These are phyloP conservation scores for Viola pubescens DNA, from an alignment of 441 rosid genomes.

Conservation along the genomic window DNA sequence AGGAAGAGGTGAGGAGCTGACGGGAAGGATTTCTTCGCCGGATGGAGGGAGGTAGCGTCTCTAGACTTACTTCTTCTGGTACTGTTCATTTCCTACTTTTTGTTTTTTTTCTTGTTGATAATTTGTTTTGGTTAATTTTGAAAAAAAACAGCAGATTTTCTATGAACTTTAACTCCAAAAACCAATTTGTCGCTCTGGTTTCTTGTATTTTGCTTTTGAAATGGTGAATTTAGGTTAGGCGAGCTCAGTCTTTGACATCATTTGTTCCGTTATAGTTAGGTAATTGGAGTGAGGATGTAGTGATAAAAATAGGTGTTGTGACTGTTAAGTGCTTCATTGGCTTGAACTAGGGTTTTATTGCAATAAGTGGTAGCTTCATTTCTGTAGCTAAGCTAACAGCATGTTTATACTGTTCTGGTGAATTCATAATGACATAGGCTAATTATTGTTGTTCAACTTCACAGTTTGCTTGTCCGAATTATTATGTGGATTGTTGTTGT, in stretches of 20 bases:
- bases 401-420: too few species aligned
- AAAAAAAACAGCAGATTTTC: neutral
- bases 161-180: too few species aligned
- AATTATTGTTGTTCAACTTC: too few species aligned
- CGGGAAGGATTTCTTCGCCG: conserved; percentile 70
- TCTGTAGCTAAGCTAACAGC: too few species aligned
- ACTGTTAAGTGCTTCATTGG: neutral
- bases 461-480: too few species aligned
- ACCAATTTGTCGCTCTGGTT: neutral
- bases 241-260: too few species aligned
- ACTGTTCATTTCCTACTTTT: conserved; percentile 69
- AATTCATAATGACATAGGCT: too few species aligned
- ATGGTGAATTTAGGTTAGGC: too few species aligned
- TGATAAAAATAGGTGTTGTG: neutral
- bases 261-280: neutral
- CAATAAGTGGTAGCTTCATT: neutral
- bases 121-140: neutral
- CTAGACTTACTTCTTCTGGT: conserved; percentile 86
- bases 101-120: neutral
- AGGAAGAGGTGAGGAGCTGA: conserved; percentile 54
- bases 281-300: neutral
- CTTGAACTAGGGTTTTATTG: conserved; percentile 14
- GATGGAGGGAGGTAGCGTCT: conserved; percentile 99
- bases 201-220: neutral
- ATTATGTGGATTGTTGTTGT: too few species aligned